Evolutionary conservation across 75 land plant genomes (phyloP).

Genomic region (Isoetes taiwanensis): DNA sequence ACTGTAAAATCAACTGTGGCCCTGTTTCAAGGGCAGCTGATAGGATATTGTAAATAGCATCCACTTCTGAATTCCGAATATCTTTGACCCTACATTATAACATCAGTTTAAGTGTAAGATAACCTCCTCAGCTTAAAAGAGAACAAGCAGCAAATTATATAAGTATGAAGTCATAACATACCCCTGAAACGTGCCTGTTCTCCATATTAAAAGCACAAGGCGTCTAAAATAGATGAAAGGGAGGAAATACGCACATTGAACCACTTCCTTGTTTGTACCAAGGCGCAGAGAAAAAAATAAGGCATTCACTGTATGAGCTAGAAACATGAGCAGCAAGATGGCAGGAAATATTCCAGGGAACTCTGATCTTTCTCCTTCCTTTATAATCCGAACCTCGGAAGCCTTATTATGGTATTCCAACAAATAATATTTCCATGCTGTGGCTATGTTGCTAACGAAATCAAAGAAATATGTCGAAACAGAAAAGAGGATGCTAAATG

Average conservation of each 20-base stretch:
- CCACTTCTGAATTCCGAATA: not conserved
- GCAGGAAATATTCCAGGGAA: slow-evolving; percentile 1
- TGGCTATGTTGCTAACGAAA: slow-evolving; percentile 2
- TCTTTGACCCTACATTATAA: not conserved
- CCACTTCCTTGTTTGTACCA: not conserved
- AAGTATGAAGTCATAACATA: not conserved
- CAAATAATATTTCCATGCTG: slow-evolving; percentile 2
- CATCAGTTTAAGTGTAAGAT: not conserved
- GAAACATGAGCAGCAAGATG: not conserved
- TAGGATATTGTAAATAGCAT: slow-evolving; percentile 1
- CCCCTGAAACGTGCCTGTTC: not conserved
- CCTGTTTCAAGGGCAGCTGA: slow-evolving; percentile 1
- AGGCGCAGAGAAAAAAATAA: not conserved
- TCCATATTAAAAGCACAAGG: not conserved
- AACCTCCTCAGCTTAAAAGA: not conserved
- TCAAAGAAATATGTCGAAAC: not conserved
- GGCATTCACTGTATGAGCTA: not conserved
- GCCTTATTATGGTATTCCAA: slow-evolving; percentile 2
- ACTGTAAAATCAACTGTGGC: slow-evolving; percentile 1
- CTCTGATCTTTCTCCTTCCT: not conserved
- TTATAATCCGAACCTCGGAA: not conserved
- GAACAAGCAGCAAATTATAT: not conserved
- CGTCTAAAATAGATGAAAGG: not conserved
- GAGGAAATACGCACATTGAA: not conserved
- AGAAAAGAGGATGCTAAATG: not conserved